A percentile compares a stretch with the other conserved stretches of the same genome.
Conservation (phyloP, 768 basidiomycete genomes). For the Kwoniella dejecticola region DNA sequence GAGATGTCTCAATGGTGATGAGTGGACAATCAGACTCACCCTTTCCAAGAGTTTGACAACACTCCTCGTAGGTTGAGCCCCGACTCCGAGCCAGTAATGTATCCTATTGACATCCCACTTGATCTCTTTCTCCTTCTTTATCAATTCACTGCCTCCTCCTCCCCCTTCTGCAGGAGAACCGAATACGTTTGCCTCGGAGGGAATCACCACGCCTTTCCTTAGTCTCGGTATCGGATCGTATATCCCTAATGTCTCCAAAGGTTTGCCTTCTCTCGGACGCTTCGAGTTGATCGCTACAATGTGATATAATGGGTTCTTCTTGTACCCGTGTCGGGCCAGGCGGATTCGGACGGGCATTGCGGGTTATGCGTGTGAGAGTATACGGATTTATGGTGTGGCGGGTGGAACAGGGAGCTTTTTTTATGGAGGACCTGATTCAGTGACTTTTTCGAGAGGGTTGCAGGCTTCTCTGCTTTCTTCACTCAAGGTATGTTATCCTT, state of each 20-base stretch:
- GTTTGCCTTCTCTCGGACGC: constrained; percentile 75
- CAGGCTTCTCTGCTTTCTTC: too few relatives aligned
- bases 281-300: constrained; percentile 78
- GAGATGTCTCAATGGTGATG: too few relatives aligned
- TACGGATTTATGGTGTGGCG: too few relatives aligned
- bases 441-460: too few relatives aligned
- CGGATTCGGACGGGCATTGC: constrained; percentile 82
- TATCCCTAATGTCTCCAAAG: constrained; percentile 81
- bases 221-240: constrained; percentile 67
- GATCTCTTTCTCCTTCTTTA: constrained; percentile 64
- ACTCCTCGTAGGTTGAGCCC: constrained; percentile 77
- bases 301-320: constrained; percentile 76
- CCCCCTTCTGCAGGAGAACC: constrained; percentile 37
- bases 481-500: too few relatives aligned
- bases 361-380: too few relatives aligned
- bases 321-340: constrained; percentile 75
- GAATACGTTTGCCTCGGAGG: constrained; percentile 55
- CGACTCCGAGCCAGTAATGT: constrained; percentile 81
- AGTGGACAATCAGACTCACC: constrained; percentile 62
- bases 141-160: constrained; percentile 53
- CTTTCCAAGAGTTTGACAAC: constrained; percentile 75
- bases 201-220: constrained; percentile 14
- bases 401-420: too few relatives aligned
- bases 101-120: constrained; percentile 91
- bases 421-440: too few relatives aligned